A percentile compares a stretch with the other conserved stretches of the same genome.
phyloP scores from a whole-genome alignment of 352 stramenopile species.

The Thalassiosira allenii region DNA sequence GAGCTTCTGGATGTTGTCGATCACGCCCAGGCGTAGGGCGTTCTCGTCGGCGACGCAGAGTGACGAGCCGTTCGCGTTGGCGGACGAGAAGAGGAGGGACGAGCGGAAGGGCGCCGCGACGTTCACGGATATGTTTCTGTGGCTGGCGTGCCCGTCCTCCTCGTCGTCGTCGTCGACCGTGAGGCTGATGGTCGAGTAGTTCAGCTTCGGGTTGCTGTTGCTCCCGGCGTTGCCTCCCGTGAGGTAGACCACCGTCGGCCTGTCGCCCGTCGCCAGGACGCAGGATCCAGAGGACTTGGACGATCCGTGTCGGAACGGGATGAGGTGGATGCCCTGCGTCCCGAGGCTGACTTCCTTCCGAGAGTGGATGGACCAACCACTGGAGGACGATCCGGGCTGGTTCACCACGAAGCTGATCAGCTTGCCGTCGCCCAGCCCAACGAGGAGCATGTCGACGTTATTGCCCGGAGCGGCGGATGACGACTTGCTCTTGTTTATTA shows the following conservation, averaged over 20 bases:
- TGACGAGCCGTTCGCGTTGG: slow-evolving; percentile 77
- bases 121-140: slow-evolving; percentile 72
- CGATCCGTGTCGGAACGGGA: slow-evolving; percentile 86
- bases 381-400: slow-evolving; percentile 7
- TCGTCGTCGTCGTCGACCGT: slow-evolving; percentile 64
- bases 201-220: slow-evolving; percentile 89
- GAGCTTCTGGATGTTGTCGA: slow-evolving; percentile 99
- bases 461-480: slow-evolving; percentile 23
- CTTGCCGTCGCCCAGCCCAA: slow-evolving; percentile 96
- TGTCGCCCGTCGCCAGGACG: slow-evolving; percentile 96
- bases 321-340: slow-evolving; percentile 94
- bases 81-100: slow-evolving; percentile 69
- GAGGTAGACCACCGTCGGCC: slow-evolving; percentile 97
- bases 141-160: slow-evolving; percentile 52
- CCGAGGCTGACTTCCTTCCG: slow-evolving; percentile 94
- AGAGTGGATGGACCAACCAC: slow-evolving; percentile 62
- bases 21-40: slow-evolving; percentile 95
- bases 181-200: slow-evolving; percentile 95
- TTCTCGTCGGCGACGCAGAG: slow-evolving; percentile 95
- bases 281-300: slow-evolving; percentile 87
- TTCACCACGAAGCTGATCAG: slow-evolving; percentile 92
- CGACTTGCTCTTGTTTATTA: slow-evolving; percentile 22
- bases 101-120: slow-evolving; percentile 75
- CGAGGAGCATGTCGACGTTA: slow-evolving; percentile 90
- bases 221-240: slow-evolving; percentile 86